Base-by-base conservation (phyloP, 2,329 filamentous ascomycete species). In the Scytalidium lignicola region DNA sequence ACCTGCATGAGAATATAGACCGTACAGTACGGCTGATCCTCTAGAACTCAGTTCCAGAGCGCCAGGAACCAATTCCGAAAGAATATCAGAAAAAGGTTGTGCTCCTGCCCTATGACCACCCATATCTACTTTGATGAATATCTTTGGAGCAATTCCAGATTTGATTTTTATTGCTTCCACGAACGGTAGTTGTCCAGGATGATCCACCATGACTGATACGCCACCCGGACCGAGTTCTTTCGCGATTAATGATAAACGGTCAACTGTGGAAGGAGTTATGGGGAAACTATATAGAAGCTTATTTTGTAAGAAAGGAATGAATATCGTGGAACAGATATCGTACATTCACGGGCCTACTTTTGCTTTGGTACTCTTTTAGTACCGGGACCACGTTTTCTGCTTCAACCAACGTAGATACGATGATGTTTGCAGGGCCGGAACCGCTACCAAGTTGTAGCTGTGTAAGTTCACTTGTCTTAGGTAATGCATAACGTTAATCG, bases 51-150 rank as follows among this genome's bases (percentile, higher is more conserved):
- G 66, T 10, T 64, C 58, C 2, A 82, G 65, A 0, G 76, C 66
- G 13, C 62, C 59, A 26, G 67, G 57, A 37, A 85, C 70, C 1
- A 85, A 64, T 1, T 64, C 58, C 1, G 64, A 60, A 52, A 80
- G 75, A 2, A 65, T 66, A 1, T 66, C 57, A 0, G 79, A 78
- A 6, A 68, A 62, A 0, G 80, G 75, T 1, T 71, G 60, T 0
- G 90, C 73, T 18, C 88, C 88, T 1, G 88, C 86, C 15, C 88
- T 82, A 59, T 82, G 75, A 56, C 82, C 82, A 10, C 86, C 86
- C 45, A 86, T 83, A 62, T 92, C 86, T 37, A 92, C 78, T 59
- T 91, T 91, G 59, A 91, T 70, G 60, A 83, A 88, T 13, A 87
- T 70, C 0, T 72, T 73, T 2, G 82, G 77, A 1, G 69, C 64